These are phyloP conservation scores for Jamesozyma jinghongensis DNA, from an alignment of 805 yeast genomes.

Conservation along the genomic window DNA sequence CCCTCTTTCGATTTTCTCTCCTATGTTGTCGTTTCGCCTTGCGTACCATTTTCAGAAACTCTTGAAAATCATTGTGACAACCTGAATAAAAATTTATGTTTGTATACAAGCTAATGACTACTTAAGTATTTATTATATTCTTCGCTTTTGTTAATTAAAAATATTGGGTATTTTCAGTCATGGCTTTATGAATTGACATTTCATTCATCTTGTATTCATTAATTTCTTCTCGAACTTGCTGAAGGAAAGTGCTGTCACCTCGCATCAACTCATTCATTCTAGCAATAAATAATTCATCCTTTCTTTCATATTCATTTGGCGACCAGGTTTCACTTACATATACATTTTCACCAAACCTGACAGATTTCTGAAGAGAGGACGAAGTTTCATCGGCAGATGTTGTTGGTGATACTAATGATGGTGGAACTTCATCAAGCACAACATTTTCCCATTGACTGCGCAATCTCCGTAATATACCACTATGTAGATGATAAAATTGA, in stretches of 20 bases:
- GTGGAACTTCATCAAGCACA: conserved; percentile 1
- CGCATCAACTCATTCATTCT: conserved; percentile 13
- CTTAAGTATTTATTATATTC: no score
- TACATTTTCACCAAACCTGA: conserved; percentile 21
- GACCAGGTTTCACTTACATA: conserved; percentile 25
- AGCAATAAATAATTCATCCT: conserved; percentile 18
- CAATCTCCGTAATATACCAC: conserved; percentile 3
- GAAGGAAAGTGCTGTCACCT: conserved; percentile 14
- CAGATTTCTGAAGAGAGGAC: conserved; percentile 5
- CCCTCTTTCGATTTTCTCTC: no score
- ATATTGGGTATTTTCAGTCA: no score
- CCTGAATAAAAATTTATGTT: no score
- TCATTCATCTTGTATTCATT: conserved; percentile 54
- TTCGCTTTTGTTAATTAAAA: no score
- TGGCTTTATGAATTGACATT: conserved; percentile 60
- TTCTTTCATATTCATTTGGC: conserved; percentile 22
- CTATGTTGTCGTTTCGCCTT: no score
- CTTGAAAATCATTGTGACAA: no score
- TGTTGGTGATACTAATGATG: neutral
- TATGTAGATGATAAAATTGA: conserved; percentile 14
- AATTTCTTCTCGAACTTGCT: conserved; percentile 49
- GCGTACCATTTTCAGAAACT: no score
- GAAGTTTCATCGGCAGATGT: neutral
- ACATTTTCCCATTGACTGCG: neutral
- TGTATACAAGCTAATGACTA: no score